These are phyloP conservation scores for Globisporangium megalacanthum DNA, from an alignment of 352 stramenopile species.

Conservation along the genomic window DNA sequence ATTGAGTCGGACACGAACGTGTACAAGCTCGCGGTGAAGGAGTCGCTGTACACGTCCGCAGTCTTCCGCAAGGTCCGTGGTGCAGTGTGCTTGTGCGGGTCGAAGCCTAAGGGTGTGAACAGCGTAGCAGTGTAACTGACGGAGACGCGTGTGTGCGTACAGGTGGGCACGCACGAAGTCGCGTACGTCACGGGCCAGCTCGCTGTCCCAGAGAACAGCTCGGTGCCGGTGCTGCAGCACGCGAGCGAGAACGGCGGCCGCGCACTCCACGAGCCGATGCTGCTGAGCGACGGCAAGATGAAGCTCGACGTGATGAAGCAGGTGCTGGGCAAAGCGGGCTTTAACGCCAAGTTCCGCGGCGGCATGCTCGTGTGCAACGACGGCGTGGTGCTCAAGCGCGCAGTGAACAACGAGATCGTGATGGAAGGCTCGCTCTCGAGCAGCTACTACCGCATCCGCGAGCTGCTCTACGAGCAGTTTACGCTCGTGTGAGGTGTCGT, in stretches of 20 bases:
- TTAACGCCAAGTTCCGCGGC: slow-evolving; percentile 87
- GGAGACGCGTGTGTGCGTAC: neutral
- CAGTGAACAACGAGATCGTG: slow-evolving; percentile 85
- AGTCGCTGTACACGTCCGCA: slow-evolving; percentile 79
- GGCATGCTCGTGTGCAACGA: slow-evolving; percentile 89
- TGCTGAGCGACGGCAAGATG: slow-evolving; percentile 86
- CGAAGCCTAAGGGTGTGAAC: neutral
- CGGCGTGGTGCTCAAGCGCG: slow-evolving; percentile 81
- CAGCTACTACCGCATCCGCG: slow-evolving; percentile 86
- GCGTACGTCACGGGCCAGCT: slow-evolving; percentile 81
- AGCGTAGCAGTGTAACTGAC: neutral
- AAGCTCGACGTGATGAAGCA: slow-evolving; percentile 90
- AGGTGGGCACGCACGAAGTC: slow-evolving; percentile 84
- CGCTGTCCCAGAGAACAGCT: slow-evolving; percentile 58
- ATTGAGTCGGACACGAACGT: slow-evolving; percentile 89
- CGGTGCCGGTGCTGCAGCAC: slow-evolving; percentile 63
- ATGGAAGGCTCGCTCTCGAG: slow-evolving; percentile 78
- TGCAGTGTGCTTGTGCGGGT: neutral
- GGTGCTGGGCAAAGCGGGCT: slow-evolving; percentile 77
- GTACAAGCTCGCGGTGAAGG: slow-evolving; percentile 85
- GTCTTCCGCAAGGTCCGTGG: slow-evolving; percentile 73
- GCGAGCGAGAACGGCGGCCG: slow-evolving; percentile 28
- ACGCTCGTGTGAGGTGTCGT: slow-evolving; percentile 53
- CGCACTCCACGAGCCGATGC: slow-evolving; percentile 66
- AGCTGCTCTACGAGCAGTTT: slow-evolving; percentile 86